Base-by-base conservation (phyloP, 768 basidiomycete species). In the Russula compacta region DNA sequence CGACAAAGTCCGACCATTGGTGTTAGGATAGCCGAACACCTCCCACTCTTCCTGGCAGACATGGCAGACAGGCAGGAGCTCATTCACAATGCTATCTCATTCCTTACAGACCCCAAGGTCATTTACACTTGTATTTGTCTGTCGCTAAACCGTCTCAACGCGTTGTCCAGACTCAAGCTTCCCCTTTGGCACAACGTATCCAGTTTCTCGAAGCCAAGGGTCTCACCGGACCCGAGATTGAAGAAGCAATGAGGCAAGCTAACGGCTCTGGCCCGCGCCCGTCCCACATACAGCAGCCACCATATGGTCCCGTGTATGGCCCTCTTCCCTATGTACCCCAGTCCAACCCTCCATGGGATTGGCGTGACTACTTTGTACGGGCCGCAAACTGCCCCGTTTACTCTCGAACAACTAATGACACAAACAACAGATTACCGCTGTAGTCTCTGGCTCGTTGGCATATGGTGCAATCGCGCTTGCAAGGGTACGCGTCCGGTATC, bases 131-230 rank as follows among this genome's bases (percentile, higher is more conserved):
- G 6, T 33, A 4, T 52, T 8, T 43, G n/a, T 6, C 56, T 7
- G 3, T 39, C 24, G 4, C 10, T 8, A 3, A 5, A 9, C 2
- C 59, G 17, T 19, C 55, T 58, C 68, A 61, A 65, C 64, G 53
- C 32, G 29, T 54, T 15, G 46, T 52, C 17, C 44, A 95, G 92
- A 79, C 87, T 0, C 85, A 87, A 69, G 76, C 84, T 39, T 89
- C 93, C 3, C 79, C 92, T 1, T 74, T 95, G 33, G 79, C 88
- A 1, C 91, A 95, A 71, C 84, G 90, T 54, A 81, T 98, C 49
- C 87, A 91, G 64, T 99, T 98, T 76, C 81, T 99, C n/a, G 88
- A 97, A 68, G 87, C 92, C 6, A 98, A 98, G 72, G 97, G 97
- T 2, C 77, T 99, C 38, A 86, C 85, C 0, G 78, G 79, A 6